A percentile compares a stretch with the other conserved stretches of the same genome.
Evolutionary conservation across 1,139 yeast genomes (phyloP).

Genomic region (Yamadazyma membranifaciens): DNA sequence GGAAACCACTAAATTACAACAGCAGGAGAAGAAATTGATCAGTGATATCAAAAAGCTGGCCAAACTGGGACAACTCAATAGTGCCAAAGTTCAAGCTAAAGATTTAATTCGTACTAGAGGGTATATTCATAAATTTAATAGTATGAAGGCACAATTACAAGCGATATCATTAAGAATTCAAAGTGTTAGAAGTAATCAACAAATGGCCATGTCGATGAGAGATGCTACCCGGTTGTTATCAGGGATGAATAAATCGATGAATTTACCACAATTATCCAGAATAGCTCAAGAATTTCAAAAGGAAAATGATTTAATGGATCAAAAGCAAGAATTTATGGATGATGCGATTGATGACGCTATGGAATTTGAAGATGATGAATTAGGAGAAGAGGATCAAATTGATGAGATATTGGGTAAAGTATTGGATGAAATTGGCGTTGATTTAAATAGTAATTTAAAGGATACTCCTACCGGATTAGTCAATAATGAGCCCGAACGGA

Average conservation of each 20-base stretch:
- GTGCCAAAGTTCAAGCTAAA: conserved; percentile 93
- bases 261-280: conserved; percentile 80
- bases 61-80: conserved; percentile 81
- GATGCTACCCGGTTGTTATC: conserved; percentile 89
- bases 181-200: conserved; percentile 87
- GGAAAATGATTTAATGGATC: conserved; percentile 96
- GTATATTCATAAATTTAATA: conserved; percentile 82
- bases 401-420: conserved; percentile 92
- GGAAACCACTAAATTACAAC: conserved; percentile 81
- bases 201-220: conserved; percentile 92
- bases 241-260: conserved; percentile 88
- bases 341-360: conserved; percentile 95
- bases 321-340: conserved; percentile 97
- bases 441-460: conserved; percentile 65
- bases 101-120: conserved; percentile 87
- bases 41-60: conserved; percentile 89
- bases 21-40: conserved; percentile 85
- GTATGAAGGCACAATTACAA: conserved; percentile 93
- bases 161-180: conserved; percentile 91
- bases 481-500: conserved; percentile 12
- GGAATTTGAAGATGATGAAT: conserved; percentile 74
- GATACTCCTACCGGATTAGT: conserved; percentile 53
- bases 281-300: conserved; percentile 95
- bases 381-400: conserved; percentile 77
- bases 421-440: conserved; percentile 93